phyloP scores from a whole-genome alignment of 352 stramenopile species.

The Globisporangium acanthophoron region DNA sequence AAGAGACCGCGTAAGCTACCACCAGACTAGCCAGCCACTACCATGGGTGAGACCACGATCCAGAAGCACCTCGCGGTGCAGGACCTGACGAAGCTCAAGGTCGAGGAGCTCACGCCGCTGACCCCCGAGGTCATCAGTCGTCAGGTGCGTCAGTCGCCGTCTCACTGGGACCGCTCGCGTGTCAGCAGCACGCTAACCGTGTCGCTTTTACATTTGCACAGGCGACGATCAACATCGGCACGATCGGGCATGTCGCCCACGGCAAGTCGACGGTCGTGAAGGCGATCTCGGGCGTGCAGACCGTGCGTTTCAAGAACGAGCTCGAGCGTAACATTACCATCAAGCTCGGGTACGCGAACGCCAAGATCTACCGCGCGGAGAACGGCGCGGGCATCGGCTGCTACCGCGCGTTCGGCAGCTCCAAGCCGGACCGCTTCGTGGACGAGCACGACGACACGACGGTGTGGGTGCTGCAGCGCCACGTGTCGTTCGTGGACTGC shows the following conservation, averaged over 20 bases:
- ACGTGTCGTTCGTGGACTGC: constrained; percentile 99
- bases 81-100: constrained; percentile 94
- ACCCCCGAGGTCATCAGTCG: constrained; percentile 97
- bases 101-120: constrained; percentile 94
- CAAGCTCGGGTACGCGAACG: constrained; percentile 99
- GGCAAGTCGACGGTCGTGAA: constrained; percentile 99
- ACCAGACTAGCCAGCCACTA: constrained; percentile 2
- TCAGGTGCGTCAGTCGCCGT: constrained; percentile 24
- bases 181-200: neutral
- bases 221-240: constrained; percentile 99
- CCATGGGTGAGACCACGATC: constrained; percentile 56
- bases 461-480: constrained; percentile 90
- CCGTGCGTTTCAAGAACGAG: constrained; percentile 98
- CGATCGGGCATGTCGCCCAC: constrained; percentile 99
- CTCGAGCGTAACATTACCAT: constrained; percentile 99
- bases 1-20: neutral
- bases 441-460: constrained; percentile 87
- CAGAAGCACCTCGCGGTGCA: constrained; percentile 88
- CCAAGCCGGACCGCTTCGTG: constrained; percentile 82
- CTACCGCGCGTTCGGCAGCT: constrained; percentile 88
- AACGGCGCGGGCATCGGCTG: constrained; percentile 75
- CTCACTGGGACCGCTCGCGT: neutral
- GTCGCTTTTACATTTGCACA: constrained; percentile 32
- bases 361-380: constrained; percentile 98
- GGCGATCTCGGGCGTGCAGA: constrained; percentile 99